phyloP scores from a whole-genome alignment of 768 basidiomycete species.

The Chalciporus sphaerocephalus region DNA sequence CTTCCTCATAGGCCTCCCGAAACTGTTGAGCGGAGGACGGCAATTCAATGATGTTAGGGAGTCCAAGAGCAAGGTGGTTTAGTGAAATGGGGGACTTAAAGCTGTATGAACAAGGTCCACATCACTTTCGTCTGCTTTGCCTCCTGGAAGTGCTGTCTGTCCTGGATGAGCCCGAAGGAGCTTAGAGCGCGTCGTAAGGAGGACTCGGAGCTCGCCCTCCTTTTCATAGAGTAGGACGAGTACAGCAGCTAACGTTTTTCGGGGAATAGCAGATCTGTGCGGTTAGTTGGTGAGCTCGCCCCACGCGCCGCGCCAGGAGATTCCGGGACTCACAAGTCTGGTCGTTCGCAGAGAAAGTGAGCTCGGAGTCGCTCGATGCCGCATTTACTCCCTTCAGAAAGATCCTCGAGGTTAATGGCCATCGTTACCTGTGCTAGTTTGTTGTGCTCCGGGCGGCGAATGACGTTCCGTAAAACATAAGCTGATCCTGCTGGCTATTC shows the following conservation, averaged over 20 bases:
- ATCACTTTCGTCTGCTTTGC: constrained; percentile 70
- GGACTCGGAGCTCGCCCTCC: constrained; percentile 62
- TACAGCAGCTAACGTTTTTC: constrained; percentile 63
- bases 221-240: constrained; percentile 75
- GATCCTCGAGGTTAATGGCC: constrained; percentile 8
- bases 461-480: not conserved
- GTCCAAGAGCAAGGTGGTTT: not conserved
- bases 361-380: constrained; percentile 40
- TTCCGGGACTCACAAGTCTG: constrained; percentile 49
- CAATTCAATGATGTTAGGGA: not conserved
- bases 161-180: constrained; percentile 69
- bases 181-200: constrained; percentile 85
- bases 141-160: constrained; percentile 81
- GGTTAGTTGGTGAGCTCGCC: not conserved
- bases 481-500: not conserved
- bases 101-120: constrained; percentile 63
- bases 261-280: constrained; percentile 32
- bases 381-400: constrained; percentile 18
- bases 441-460: not conserved
- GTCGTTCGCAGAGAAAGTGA: constrained; percentile 28
- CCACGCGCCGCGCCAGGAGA: not conserved
- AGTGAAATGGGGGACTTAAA: constrained; percentile 51
- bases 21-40: constrained; percentile 39
- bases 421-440: not conserved
- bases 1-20: constrained; percentile 85